Evolutionary conservation across 106 monocot genomes (phyloP), one percentile per base, ranked within the genome.

Genomic region (Dactylorhiza incarnata): DNA sequence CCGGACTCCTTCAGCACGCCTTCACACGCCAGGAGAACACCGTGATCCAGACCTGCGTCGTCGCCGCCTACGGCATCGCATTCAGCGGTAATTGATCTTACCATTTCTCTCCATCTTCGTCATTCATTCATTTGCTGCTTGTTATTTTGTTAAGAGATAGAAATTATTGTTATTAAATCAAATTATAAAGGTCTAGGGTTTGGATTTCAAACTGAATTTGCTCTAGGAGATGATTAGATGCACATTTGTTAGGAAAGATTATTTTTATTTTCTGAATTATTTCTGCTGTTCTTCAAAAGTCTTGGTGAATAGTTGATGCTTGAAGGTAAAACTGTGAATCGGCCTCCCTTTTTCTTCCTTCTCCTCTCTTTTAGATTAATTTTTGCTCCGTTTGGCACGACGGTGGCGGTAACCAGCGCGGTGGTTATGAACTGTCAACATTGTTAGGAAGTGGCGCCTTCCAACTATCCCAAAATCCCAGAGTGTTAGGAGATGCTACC

Each of bases 21-120:
- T 89, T 91, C 82, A 91, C 88, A 43, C 79, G 91, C 48, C 91
- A 91, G 88, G 91, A 91, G 88, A 91, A 91, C 74, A 91, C 91
- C 73, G 91, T 91, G 61, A 86, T 91, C 80, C 91, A 91, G 86
- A 91, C 88, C 48, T 88, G 88, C 78, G 91, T 88, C 73, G 88
- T 88, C 71, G 86, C 91, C 47, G 71, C 82, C 77, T 91, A 83
- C 65, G 88, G 88, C 63, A 88, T 91, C 78, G 86, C 91, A 68
- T 88, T 91, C 78, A 86, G 88, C 62, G 88, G 91, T 86, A 83
- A 29, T 48, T 69, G 45, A 23, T 49, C 1, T 49, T 3, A 8
- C 23, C 49, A 16, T 69, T 69, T n/a, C 17, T 61, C 45, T 46
- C 17, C 45, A 2, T 69, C 6, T 17, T 69, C 45, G 0, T 69